Base-by-base conservation (phyloP, 2,329 filamentous ascomycete species). In the Cercospora berteroae region DNA sequence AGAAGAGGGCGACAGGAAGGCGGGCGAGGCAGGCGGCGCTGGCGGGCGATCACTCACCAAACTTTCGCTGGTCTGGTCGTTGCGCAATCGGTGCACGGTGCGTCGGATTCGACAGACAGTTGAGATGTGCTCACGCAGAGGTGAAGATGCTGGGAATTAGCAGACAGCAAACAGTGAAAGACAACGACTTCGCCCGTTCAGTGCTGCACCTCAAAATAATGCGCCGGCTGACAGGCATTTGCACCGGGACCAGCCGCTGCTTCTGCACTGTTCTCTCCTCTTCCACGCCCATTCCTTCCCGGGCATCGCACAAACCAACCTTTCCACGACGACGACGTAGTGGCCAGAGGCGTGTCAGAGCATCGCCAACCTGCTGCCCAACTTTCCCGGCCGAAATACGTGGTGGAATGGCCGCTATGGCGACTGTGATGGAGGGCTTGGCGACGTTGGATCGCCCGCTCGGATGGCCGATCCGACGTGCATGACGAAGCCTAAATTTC, bases 341-440 rank as follows among this genome's bases (percentile, higher is more conserved):
- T 6, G 42, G 12, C 10, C 60, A 33, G 36, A 44, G 25, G 13
- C 8, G 12, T n/a, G 3, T 3, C 25, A 29, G 18, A 31, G 13
- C 27, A 20, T 12, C 10, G 29, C 12, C 44, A 16, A 18, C 20
- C 42, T 18, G 20, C 27, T n/a, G 13, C 18, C 48, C 20, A 36
- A 12, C 16, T 44, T 62, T 44, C 9, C 29, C 20, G 52, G 18
- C 44, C 7, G 36, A n/a, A 60, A 44, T 55, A 3, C 23, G 20
- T 25, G 12, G 5, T 12, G 18, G 12, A 5, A 31, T 48, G 27
- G 25, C 57, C 20, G 20, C 58, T 23, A 31, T 39, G 18, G 27
- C 65, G 48, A 67, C 65, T 67, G 44, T 64, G 42, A 67, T 67
- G 65, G 61, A 42, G 20, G 59, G 23, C 65, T 67, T 67, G 65